These are phyloP conservation scores for Tuber melanosporum DNA, from an alignment of 495 filamentous ascomycete genomes.

Conservation along the genomic window DNA sequence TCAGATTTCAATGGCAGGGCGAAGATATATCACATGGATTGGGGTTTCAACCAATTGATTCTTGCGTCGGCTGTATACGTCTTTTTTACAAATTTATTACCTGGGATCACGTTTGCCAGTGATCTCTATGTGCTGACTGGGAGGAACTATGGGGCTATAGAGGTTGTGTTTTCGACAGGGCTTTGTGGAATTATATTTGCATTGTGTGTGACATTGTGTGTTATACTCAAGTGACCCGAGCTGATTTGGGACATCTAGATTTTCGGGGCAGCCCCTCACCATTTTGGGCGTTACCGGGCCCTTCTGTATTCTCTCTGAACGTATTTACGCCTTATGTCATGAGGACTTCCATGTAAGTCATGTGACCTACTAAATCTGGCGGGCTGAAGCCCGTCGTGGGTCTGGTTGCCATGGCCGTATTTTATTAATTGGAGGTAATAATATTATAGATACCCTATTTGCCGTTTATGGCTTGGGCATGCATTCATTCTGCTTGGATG, in stretches of 20 bases:
- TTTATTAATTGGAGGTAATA: neutral
- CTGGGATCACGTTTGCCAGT: slow-evolving; percentile 66
- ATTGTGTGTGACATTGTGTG: slow-evolving; percentile 46
- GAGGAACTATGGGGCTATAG: slow-evolving; percentile 62
- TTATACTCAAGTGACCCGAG: neutral
- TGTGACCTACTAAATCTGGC: neutral
- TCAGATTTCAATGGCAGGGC: slow-evolving; percentile 54
- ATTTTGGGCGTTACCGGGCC: slow-evolving; percentile 67
- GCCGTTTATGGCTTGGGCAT: slow-evolving; percentile 68
- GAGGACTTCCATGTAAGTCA: slow-evolving; percentile 52
- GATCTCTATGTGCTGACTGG: slow-evolving; percentile 64
- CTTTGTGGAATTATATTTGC: slow-evolving; percentile 63
- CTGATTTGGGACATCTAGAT: slow-evolving; percentile 44
- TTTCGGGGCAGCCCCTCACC: slow-evolving; percentile 63
- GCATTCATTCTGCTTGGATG: slow-evolving; percentile 66
- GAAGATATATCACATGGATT: slow-evolving; percentile 57
- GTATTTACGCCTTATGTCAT: slow-evolving; percentile 57
- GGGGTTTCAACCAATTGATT: slow-evolving; percentile 65
- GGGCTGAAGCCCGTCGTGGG: neutral
- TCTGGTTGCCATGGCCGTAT: neutral
- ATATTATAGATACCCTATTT: slow-evolving; percentile 55
- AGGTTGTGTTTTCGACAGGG: slow-evolving; percentile 66
- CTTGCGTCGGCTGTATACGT: slow-evolving; percentile 67
- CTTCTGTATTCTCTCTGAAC: slow-evolving; percentile 67
- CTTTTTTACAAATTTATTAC: slow-evolving; percentile 69